Percentiles rank a stretch among this genome's conserved stretches.
Conservation (phyloP, 2,329 filamentous ascomycete genomes). For the Neonectria ditissima region DNA sequence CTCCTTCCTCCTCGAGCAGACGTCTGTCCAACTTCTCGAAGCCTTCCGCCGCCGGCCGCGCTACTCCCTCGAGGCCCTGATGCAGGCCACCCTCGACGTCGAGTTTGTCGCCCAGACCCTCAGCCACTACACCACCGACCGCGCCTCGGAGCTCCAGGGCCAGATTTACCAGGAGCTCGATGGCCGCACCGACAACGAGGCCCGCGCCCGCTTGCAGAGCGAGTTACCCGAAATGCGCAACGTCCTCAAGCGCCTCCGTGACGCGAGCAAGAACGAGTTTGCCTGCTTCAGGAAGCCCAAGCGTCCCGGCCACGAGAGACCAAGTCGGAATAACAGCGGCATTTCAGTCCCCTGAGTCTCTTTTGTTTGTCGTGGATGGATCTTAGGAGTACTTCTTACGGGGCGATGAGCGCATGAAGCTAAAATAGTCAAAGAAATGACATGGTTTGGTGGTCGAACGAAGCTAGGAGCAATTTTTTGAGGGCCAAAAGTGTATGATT, state of each 20-base stretch:
- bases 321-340: constrained; percentile 50
- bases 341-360: constrained; percentile 36
- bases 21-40: constrained; percentile 82
- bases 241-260: constrained; percentile 84
- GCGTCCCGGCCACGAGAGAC: constrained; percentile 51
- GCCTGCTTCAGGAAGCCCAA: constrained; percentile 81
- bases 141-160: constrained; percentile 83
- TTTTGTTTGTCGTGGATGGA: constrained; percentile 7
- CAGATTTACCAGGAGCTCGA: constrained; percentile 95
- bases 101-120: constrained; percentile 97
- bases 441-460: constrained; percentile 8
- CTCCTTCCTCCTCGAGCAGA: constrained; percentile 86
- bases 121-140: constrained; percentile 87
- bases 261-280: constrained; percentile 87
- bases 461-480: constrained; percentile 19
- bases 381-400: constrained; percentile 1
- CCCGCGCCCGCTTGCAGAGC: constrained; percentile 81
- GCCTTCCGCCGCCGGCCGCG: constrained; percentile 76
- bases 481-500: constrained; percentile 7
- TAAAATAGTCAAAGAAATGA: neutral
- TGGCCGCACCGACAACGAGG: constrained; percentile 87
- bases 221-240: constrained; percentile 92
- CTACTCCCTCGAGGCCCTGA: constrained; percentile 84
- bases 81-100: constrained; percentile 97
- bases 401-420: constrained; percentile 6